These are phyloP conservation scores for Lycium ferocissimum DNA, from an alignment of 257 asterid genomes.

Conservation along the genomic window DNA sequence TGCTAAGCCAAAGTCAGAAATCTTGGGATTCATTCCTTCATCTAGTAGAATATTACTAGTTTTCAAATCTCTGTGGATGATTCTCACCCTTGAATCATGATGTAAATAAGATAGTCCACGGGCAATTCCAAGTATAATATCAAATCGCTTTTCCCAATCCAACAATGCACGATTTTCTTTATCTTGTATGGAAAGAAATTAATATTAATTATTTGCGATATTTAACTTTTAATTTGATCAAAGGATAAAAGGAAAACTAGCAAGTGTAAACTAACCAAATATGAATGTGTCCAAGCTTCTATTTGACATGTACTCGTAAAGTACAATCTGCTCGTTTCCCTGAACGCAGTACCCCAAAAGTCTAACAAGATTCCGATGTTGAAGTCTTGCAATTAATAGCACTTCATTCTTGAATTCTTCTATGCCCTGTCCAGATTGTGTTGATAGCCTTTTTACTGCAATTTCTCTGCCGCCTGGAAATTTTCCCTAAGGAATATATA, in stretches of 20 bases:
- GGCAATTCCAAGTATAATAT: not conserved
- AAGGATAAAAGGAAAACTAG: not conserved
- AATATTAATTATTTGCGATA: not conserved
- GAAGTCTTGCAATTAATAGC: not conserved
- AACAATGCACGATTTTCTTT: not conserved
- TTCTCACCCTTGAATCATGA: not conserved
- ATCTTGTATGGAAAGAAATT: not conserved
- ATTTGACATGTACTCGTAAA: not conserved
- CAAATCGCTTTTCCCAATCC: not conserved
- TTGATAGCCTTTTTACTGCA: not conserved
- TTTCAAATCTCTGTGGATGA: not conserved
- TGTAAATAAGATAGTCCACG: not conserved
- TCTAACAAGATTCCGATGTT: not conserved
- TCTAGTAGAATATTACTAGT: not conserved
- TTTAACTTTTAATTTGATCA: too few relatives aligned
- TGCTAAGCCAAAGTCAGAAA: not conserved
- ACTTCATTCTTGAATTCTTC: not conserved
- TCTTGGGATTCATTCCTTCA: not conserved
- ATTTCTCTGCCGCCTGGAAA: not conserved
- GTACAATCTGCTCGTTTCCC: not conserved
- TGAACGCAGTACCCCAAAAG: not conserved
- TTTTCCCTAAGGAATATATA: not conserved
- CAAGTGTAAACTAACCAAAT: not conserved
- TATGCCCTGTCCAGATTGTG: not conserved
- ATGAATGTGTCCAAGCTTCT: conserved; percentile 8